phyloP scores from a whole-genome alignment of 176 grass and related monocot genomes.

The Raddia distichophylla region DNA sequence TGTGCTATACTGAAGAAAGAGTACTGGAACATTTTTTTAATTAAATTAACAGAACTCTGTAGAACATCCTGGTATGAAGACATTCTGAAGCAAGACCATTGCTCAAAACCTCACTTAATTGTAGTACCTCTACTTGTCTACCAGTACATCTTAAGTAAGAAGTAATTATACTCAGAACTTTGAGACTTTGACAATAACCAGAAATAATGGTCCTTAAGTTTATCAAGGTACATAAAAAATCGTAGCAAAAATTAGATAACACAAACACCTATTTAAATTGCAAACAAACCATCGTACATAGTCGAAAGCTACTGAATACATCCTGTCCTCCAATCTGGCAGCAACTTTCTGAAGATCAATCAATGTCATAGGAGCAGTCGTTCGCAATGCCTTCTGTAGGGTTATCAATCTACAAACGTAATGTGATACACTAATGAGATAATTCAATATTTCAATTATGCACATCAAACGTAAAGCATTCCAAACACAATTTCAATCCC shows the following conservation, averaged over 20 bases:
- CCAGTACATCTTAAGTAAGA: neutral
- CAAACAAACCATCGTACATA: neutral
- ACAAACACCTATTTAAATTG: neutral
- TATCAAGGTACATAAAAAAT: neutral
- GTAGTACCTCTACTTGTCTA: neutral
- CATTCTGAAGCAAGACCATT: neutral
- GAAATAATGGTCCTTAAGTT: neutral
- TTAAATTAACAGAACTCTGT: neutral
- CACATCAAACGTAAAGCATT: neutral
- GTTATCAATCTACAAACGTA: neutral
- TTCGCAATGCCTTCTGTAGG: neutral
- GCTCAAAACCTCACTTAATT: neutral
- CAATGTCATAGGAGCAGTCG: neutral
- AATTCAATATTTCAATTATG: neutral
- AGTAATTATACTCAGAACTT: neutral
- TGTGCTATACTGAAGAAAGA: neutral
- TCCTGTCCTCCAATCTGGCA: neutral
- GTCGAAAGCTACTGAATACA: neutral
- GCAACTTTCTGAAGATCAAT: constrained; percentile 21
- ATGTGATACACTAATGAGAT: neutral
- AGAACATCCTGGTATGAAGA: neutral
- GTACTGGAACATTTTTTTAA: neutral
- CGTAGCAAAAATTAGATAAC: neutral
- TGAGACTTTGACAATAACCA: neutral
- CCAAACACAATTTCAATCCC: neutral